Evolutionary conservation across 495 filamentous ascomycete genomes (phyloP), one percentile per base, ranked within the genome.

Genomic region (Elasticomyces elasticus): DNA sequence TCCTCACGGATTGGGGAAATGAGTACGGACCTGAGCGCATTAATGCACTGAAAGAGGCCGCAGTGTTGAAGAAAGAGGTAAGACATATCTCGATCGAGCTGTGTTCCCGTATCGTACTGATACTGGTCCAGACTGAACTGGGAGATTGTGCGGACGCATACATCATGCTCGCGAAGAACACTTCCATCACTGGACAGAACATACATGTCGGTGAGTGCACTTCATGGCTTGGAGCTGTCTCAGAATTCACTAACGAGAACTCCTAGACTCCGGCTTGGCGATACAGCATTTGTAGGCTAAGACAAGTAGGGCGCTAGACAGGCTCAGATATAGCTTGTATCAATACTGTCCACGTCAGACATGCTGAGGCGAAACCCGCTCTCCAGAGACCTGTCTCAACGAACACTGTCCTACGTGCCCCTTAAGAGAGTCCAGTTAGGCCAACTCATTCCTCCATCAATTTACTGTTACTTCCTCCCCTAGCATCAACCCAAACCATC

Each of bases 1-100:
- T 88, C 45, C 63, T 83, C 47, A 89, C 85, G 5, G 84, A 88
- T 67, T 88, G 85, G 85, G 69, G 69, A 19, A 57, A 65, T 12
- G 31, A 57, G 43, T 72, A 69, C 46, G 55, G 66, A 4, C 22
- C 40, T 0, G 66, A 66, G 20, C 43, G 26, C 30, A 59, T 67
- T 20, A 45, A 59, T 7, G 35, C 20, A 9, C 25, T 67, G 44
- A 66, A 69, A 60, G 61, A 67, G 12, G 52, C 47, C 23, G 64
- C 69, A 27, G 60, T 49, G 45, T 51, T 72, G 47, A 66, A 69
- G 55, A 62, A 64, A 38, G 67, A 62, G 57, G 62, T 62, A 23
- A 49, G 9, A 51, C 37, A 1, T 49, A 5, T 26, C 19, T 13
- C 17, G 9, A 33, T 26, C 4, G 25, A 31, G 11, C 6, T 17